Evolutionary conservation across 495 filamentous ascomycete genomes (phyloP), one percentile per base, ranked within the genome.

Genomic region (Aspergillus affinis): DNA sequence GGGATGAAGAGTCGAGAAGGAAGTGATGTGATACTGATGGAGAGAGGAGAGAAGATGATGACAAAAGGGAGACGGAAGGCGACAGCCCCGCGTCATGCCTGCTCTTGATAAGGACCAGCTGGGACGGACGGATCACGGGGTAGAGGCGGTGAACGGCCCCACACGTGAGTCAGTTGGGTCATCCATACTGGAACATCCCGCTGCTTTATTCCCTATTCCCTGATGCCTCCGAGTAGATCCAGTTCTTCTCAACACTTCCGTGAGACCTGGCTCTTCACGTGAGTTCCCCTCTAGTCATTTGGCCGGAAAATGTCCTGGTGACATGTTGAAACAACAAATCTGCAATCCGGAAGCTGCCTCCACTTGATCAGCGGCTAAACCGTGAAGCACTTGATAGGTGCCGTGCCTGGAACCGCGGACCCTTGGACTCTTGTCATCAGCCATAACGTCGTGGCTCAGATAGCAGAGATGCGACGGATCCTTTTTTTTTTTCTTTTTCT

Each of bases 121-220:
- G 48, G 54, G 47, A 51, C 32, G 53, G 17, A 41, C 41, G 60
- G 58, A 73, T 74, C 71, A 74, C 71, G 67, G 65, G 68, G 64
- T 26, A 52, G 61, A 67, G 74, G 73, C 74, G 74, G 75, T 74
- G 69, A 75, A 54, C 44, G 15, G 36, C 61, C 58, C 67, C 61
- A 62, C 61, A 69, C 64, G 62, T 69, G 61, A 65, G 67, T 66
- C 64, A 69, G 29, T 64, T 59, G 61, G 17, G 56, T 64, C 48
- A 49, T 49, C 18, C 18, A 49, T 49, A 12, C 48, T 30, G 27
- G 7, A 32, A 52, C 27, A 52, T 30, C 10, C 27, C 30, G 26
- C 27, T 27, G 1, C 6, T 17, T 15, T 15, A 41, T 10, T 26
- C 3, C 1, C 8, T 30, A 26, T 26, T 26, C 23, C 2, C 23